phyloP scores from a whole-genome alignment of 176 grass and related monocot species.

The Oryza glumipatula region DNA sequence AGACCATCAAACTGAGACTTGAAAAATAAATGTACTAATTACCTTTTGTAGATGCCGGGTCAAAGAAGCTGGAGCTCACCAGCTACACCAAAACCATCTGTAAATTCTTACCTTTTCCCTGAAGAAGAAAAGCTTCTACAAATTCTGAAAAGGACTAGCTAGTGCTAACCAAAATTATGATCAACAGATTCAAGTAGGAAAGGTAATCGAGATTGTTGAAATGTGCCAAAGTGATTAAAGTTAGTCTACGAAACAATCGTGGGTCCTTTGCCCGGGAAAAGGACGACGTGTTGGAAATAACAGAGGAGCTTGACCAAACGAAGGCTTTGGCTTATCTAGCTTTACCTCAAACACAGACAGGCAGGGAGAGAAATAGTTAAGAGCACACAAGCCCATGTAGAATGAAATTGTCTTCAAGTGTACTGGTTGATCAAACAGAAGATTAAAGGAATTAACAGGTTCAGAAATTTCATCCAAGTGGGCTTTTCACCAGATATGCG shows the following conservation, averaged over 20 bases:
- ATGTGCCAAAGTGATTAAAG: neutral
- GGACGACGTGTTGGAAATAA: conserved; percentile 7
- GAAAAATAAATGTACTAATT: neutral
- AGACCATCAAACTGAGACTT: neutral
- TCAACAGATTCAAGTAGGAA: conserved; percentile 29
- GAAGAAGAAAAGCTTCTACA: neutral
- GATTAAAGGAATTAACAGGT: neutral
- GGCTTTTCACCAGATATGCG: no score
- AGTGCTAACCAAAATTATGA: neutral
- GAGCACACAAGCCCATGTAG: neutral
- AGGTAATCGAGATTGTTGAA: conserved; percentile 14
- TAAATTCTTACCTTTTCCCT: neutral
- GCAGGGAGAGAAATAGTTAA: neutral
- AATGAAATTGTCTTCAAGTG: neutral
- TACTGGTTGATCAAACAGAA: neutral
- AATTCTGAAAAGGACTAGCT: conserved; percentile 14
- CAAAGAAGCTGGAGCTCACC: conserved; percentile 19
- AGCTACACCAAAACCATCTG: neutral
- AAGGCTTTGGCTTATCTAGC: neutral
- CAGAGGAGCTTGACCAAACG: conserved; percentile 27
- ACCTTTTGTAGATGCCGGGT: conserved; percentile 15
- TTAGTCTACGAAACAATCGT: neutral
- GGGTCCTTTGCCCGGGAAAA: neutral
- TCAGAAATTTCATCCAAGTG: no score
- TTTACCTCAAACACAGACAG: neutral